phyloP scores from a whole-genome alignment of 768 basidiomycete genomes.

The Tephrocybe sp. region DNA sequence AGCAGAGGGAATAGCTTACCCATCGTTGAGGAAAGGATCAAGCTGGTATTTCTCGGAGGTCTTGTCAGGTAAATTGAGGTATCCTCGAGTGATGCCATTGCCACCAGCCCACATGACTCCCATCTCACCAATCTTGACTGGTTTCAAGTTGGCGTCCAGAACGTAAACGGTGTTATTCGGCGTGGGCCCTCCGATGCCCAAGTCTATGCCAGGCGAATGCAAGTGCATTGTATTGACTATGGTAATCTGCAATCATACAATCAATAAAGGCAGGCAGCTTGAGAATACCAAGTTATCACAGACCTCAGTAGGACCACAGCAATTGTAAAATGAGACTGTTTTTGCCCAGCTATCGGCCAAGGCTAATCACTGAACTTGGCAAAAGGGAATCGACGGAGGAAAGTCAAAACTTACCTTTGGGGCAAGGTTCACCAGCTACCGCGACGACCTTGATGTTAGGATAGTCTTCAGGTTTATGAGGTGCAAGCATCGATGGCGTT shows the following conservation, averaged over 20 bases:
- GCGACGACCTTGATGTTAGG: conserved; percentile 50
- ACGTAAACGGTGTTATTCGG: conserved; percentile 45
- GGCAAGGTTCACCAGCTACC: conserved; percentile 53
- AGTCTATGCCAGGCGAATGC: conserved; percentile 34
- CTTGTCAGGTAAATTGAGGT: conserved; percentile 55
- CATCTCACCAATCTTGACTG: conserved; percentile 32
- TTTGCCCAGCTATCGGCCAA: conserved; percentile 43
- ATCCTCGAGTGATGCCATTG: conserved; percentile 51
- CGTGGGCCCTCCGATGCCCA: conserved; percentile 48
- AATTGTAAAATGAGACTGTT: conserved; percentile 44
- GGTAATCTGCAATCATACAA: conserved; percentile 46
- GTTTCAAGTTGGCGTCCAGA: conserved; percentile 35
- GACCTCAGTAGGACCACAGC: conserved; percentile 56
- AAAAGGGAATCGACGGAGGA: neutral
- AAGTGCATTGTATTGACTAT: conserved; percentile 53
- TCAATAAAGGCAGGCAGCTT: neutral
- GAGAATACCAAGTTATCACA: neutral
- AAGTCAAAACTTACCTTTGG: conserved; percentile 37
- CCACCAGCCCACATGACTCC: conserved; percentile 62
- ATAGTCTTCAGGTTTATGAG: conserved; percentile 47
- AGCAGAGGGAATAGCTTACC: conserved; percentile 34
- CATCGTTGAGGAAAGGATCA: conserved; percentile 52
- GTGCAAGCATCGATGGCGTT: conserved; percentile 50
- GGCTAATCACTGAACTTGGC: conserved; percentile 19
- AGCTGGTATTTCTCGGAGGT: conserved; percentile 46